Base-by-base conservation (phyloP, 2,329 filamentous ascomycete species). In the Colletotrichum gigasporum region DNA sequence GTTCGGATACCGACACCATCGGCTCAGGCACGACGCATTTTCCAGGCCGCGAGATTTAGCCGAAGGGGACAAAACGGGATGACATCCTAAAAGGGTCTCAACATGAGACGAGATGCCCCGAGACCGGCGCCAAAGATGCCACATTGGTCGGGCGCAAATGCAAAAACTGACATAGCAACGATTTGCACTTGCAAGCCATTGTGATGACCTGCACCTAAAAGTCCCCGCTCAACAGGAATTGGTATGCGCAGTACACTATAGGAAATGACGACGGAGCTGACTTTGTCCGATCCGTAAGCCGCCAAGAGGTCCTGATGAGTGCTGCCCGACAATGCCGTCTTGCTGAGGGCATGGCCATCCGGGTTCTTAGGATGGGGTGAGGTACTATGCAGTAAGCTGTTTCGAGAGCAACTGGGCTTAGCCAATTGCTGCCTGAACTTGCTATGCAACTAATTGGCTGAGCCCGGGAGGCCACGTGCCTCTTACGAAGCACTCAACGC, bases 71-170 rank as follows among this genome's bases (percentile, higher is more conserved):
- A 56, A 18, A n/a, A 42, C 35, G 35, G 50, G 56, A 65, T 50
- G 56, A 39, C 56, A 55, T 30, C 35, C 39, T 26, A 30, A 42
- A 22, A 28, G 28, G 16, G 28, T 24, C 32, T 56, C 30, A 32
- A 62, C 30, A 50, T 54, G 42, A 55, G 62, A 65, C 57, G 62
- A 37, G 24, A 32, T n/a, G 32, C n/a, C 18, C 4, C 28, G 32
- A 22, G n/a, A 16, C 11, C 18, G 32, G 32, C 32, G 20, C 47
- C n/a, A 24, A 11, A 20, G 20, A 10, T n/a, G 8, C 47, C 11
- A 16, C 30, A 51, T 9, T 35, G 14, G 30, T 30, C n/a, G 28
- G 20, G 28, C 30, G 12, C 30, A 34, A 32, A 26, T n/a, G n/a
- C n/a, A n/a, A n/a, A n/a, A n/a, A n/a, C n/a, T n/a, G n/a, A n/a